Percentiles rank a stretch among this genome's conserved stretches.
Conservation (phyloP, 1,139 yeast genomes). For the Candida albicans region DNA sequence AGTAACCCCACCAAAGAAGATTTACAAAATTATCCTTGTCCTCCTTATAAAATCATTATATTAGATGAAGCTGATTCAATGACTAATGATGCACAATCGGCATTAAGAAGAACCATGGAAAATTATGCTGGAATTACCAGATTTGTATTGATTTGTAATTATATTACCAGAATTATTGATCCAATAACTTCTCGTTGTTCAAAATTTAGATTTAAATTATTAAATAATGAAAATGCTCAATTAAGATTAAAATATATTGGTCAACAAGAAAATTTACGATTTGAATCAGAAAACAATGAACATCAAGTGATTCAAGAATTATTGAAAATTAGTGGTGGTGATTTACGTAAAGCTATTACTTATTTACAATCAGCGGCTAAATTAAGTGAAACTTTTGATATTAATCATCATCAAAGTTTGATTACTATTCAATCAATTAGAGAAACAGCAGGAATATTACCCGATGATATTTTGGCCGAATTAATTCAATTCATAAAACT, state of each 20-base stretch:
- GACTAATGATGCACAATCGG: slow-evolving; percentile 98
- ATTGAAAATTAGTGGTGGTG: slow-evolving; percentile 75
- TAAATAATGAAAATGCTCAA: slow-evolving; percentile 71
- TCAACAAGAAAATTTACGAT: slow-evolving; percentile 48
- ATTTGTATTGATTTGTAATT: slow-evolving; percentile 91
- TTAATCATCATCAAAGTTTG: slow-evolving; percentile 26
- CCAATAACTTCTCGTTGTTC: slow-evolving; percentile 96
- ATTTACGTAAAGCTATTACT: slow-evolving; percentile 90
- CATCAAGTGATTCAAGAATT: slow-evolving; percentile 59
- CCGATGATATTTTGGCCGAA: slow-evolving; percentile 48
- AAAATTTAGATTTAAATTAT: slow-evolving; percentile 82
- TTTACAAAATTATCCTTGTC: slow-evolving; percentile 79
- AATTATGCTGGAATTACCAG: slow-evolving; percentile 88
- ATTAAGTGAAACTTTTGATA: slow-evolving; percentile 36
- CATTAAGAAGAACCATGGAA: slow-evolving; percentile 95
- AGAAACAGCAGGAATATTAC: slow-evolving; percentile 87
- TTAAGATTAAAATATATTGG: slow-evolving; percentile 64
- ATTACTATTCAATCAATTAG: slow-evolving; percentile 50
- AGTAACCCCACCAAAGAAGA: slow-evolving; percentile 76
- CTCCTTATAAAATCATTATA: slow-evolving; percentile 85
- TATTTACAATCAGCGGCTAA: slow-evolving; percentile 85
- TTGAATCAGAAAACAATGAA: slow-evolving; percentile 26
- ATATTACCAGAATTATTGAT: slow-evolving; percentile 92
- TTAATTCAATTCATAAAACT: slow-evolving; percentile 43
- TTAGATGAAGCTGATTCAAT: slow-evolving; percentile 96